phyloP scores from a whole-genome alignment of 176 grass and related monocot species.

The Saccharum spontaneum region DNA sequence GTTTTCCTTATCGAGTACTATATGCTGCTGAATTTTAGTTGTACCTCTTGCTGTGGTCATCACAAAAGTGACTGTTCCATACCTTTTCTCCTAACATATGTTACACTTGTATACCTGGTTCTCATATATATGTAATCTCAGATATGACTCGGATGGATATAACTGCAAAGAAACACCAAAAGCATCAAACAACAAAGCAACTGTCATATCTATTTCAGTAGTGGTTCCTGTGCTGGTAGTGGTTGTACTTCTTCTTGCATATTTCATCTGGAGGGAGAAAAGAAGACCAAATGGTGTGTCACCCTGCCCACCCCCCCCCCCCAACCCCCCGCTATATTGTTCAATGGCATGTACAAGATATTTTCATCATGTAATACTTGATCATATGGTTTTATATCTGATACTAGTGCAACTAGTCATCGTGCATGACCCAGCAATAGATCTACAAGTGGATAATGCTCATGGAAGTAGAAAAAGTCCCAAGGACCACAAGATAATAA shows the following conservation, averaged over 20 bases:
- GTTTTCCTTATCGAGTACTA: too few species aligned
- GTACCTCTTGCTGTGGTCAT: too few species aligned
- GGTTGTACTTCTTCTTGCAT: not conserved
- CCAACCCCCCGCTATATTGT: too few species aligned
- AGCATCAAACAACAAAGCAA: not conserved
- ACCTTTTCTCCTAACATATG: too few species aligned
- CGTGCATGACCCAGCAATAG: too few species aligned
- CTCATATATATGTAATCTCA: not conserved
- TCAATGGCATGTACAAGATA: fast-evolving
- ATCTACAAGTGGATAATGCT: not conserved
- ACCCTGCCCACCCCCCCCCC: too few species aligned
- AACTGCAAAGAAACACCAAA: not conserved
- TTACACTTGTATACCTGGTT: too few species aligned
- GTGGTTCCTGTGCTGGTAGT: not conserved
- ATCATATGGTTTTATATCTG: not conserved
- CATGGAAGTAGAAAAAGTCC: not conserved
- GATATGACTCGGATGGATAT: not conserved
- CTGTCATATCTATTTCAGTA: not conserved
- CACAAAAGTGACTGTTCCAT: too few species aligned
- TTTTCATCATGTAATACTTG: too few species aligned
- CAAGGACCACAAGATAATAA: not conserved
- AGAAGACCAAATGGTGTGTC: not conserved
- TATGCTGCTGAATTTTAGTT: too few species aligned
- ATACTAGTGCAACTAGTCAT: not conserved
- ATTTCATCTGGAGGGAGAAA: not conserved